Evolutionary conservation across 768 basidiomycete genomes (phyloP).

Genomic region (Cystoderma amianthinum): DNA sequence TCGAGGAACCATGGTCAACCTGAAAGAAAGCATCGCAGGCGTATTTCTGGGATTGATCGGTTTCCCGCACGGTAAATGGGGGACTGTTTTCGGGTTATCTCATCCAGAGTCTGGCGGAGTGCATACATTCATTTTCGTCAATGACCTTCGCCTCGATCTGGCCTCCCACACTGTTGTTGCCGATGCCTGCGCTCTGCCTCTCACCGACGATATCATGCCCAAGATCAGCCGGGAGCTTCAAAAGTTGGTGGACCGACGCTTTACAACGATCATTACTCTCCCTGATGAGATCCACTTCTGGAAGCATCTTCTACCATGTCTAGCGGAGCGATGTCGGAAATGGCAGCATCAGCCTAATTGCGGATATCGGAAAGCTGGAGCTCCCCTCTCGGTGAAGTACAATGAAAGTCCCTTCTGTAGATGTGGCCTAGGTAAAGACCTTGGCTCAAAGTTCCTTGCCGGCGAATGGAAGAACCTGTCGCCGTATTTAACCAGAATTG

Average conservation of each 20-base stretch:
- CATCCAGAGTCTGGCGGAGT: constrained; percentile 11
- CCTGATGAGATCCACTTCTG: constrained; percentile 34
- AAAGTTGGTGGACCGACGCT: constrained; percentile 2
- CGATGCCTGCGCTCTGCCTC: constrained; percentile 40
- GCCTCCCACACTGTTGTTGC: constrained; percentile 42
- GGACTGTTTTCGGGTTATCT: constrained; percentile 13
- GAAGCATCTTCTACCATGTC: constrained; percentile 42
- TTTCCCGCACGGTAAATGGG: no score
- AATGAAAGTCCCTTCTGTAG: constrained; percentile 38
- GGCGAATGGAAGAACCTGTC: constrained; percentile 30
- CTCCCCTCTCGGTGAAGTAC: constrained; percentile 32
- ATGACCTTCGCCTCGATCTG: constrained; percentile 38
- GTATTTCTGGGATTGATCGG: constrained; percentile 7
- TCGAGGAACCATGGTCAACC: constrained; percentile 9
- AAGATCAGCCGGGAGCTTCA: constrained; percentile 9
- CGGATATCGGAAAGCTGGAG: constrained; percentile 30
- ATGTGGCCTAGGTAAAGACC: constrained; percentile 45
- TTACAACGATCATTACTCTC: constrained; percentile 11
- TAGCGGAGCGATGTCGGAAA: constrained; percentile 45
- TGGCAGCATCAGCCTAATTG: constrained; percentile 43
- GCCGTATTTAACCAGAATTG: constrained; percentile 39
- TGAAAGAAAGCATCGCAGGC: constrained; percentile 14
- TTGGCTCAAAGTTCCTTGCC: constrained; percentile 26
- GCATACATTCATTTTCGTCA: constrained; percentile 40
- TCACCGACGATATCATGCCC: constrained; percentile 13